These are phyloP conservation scores for Aleurites moluccanus DNA, from an alignment of 441 rosid species.

Conservation along the genomic window DNA sequence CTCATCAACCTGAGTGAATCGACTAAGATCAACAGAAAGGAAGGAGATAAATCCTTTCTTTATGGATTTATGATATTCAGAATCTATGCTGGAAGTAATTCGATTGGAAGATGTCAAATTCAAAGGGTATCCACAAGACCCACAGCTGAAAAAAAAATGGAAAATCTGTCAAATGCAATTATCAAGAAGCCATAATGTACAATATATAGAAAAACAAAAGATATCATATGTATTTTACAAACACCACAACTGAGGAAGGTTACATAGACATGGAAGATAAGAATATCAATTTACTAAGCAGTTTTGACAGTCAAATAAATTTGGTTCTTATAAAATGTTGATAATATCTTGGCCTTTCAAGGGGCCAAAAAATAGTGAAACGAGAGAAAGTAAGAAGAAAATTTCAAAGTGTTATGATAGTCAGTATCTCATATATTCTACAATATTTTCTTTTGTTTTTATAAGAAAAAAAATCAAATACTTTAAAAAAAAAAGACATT, in stretches of 20 bases:
- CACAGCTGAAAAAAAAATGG: slow-evolving; percentile 45
- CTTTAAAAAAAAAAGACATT: no score
- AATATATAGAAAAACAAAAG: neutral
- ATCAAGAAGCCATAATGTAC: neutral
- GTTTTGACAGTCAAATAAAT: neutral
- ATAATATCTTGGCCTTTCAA: neutral
- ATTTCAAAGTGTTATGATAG: no score
- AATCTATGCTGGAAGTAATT: slow-evolving; percentile 38
- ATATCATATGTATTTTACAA: neutral
- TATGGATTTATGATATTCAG: slow-evolving; percentile 44
- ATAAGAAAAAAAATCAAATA: no score
- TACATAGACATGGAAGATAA: neutral
- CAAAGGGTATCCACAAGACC: slow-evolving; percentile 65
- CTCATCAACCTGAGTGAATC: slow-evolving; percentile 71
- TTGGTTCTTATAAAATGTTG: neutral
- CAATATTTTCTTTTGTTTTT: no score
- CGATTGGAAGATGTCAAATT: slow-evolving; percentile 50
- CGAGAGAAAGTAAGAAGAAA: no score
- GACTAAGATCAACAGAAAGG: slow-evolving; percentile 52
- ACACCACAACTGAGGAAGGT: neutral
- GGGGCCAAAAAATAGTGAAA: no score
- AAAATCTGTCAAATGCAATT: slow-evolving; percentile 2
- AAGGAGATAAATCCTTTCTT: slow-evolving; percentile 57
- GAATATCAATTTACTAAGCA: neutral
- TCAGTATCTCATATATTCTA: no score